Percentiles rank a stretch among this genome's conserved stretches.
Conservation (phyloP, 1,284 basidiomycete species). For the Xerocomus nothofagi region DNA sequence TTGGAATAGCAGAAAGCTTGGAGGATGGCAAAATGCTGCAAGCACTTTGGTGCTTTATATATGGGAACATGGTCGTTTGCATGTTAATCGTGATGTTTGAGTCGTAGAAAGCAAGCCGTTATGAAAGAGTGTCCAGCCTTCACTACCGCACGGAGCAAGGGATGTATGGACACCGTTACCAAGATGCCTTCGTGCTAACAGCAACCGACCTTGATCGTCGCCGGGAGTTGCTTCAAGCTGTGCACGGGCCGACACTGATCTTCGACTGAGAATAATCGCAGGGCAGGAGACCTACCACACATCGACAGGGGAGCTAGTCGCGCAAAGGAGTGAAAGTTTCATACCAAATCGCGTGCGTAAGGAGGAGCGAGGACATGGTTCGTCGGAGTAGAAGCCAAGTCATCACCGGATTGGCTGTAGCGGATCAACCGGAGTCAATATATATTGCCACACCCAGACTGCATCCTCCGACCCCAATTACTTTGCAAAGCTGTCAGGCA, state of each 20-base stretch:
- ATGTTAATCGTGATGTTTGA: constrained; percentile 23
- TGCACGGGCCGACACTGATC: constrained; percentile 35
- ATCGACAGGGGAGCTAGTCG: constrained; percentile 12
- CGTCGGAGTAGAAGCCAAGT: constrained; percentile 7
- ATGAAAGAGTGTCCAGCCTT: constrained; percentile 33
- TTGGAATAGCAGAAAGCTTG: constrained; percentile 26
- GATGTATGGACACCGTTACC: constrained; percentile 32
- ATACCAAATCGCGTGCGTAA: constrained; percentile 20
- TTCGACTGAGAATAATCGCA: constrained; percentile 15
- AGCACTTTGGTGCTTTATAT: constrained; percentile 27
- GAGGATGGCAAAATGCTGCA: constrained; percentile 7
- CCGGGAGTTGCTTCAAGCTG: constrained; percentile 31
- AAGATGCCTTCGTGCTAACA: constrained; percentile 27
- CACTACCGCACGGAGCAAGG: constrained; percentile 19
- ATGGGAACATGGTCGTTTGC: constrained; percentile 25
- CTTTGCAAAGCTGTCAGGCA: constrained; percentile 9
- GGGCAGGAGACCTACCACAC: constrained; percentile 9
- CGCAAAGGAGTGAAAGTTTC: constrained; percentile 20
- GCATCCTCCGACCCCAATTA: constrained; percentile 2
- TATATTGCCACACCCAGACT: not conserved
- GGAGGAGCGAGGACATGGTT: constrained; percentile 9
- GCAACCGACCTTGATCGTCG: constrained; percentile 37
- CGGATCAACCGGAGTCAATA: constrained; percentile 31
- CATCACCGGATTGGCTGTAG: constrained; percentile 20
- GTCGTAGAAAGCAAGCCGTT: constrained; percentile 14